Evolutionary conservation across 192 early-diverging fungal species (phyloP), one percentile per base, ranked within the genome.

Genomic region (Fimicolochytrium jonesii): DNA sequence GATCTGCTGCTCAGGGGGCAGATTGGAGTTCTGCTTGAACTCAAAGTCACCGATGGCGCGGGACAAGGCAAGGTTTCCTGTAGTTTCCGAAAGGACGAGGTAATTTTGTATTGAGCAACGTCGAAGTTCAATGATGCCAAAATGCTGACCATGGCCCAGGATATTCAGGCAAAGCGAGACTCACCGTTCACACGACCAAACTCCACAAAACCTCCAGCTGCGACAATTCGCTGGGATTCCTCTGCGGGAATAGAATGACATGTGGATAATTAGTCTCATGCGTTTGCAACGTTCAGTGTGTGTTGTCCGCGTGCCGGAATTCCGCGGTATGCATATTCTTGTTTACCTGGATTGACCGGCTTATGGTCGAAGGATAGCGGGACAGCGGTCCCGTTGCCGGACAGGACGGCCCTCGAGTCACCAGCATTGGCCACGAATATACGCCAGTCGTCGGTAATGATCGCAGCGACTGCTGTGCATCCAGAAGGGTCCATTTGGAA

Each of bases 21-120:
- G 70, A 45, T 80, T 72, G 0, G 73, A 45, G 72, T 92, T 93
- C 70, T 88, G 82, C 79, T 99, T 99, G 77, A 99, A 99, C 76
- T 97, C 97, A 78, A 94, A 97, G 67, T 99, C 97, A 30, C 97
- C 97, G 59, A 99, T 80, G 1, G 97, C 97, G 42, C 97, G 88
- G 46, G 94, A 97, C 20, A 99, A 80, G 26, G 97, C 97, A 36
- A 99, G 78, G 71, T 95, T 97, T 20, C 89, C 88, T 89, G n/a
- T n/a, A 22, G 18, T 55, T 10, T n/a, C n/a, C 13, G 13, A n/a
- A n/a, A n/a, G n/a, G n/a, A n/a, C n/a, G n/a, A n/a, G n/a, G n/a
- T n/a, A n/a, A n/a, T n/a, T n/a, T 49, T 13, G 47, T 13, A 25
- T 49, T 49, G 52, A 35, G 23, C 31, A 61, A n/a, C 37, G 22